phyloP scores from a whole-genome alignment of 2,329 filamentous ascomycete species.

The Fonsecaea nubica region DNA sequence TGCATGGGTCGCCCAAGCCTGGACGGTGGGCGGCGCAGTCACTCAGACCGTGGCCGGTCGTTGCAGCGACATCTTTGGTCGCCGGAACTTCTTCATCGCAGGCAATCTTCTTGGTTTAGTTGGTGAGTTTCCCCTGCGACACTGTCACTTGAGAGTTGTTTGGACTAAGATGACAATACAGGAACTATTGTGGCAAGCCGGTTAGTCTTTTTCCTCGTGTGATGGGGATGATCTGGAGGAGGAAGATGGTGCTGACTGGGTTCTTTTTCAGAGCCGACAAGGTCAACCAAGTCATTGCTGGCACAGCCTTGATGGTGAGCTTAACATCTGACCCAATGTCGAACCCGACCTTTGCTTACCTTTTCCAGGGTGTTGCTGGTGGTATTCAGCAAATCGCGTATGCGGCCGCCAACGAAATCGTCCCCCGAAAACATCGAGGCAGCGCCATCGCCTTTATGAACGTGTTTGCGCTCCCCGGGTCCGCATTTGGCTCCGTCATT shows the following conservation, averaged over 20 bases:
- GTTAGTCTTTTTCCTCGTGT: too few species aligned
- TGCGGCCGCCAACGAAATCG: conserved; percentile 4
- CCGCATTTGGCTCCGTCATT: conserved; percentile 13
- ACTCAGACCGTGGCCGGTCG: conserved; percentile 13
- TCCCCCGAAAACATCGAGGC: conserved; percentile 5
- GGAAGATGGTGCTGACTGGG: too few species aligned
- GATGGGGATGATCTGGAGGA: too few species aligned
- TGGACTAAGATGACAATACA: too few species aligned
- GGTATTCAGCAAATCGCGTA: conserved; percentile 5
- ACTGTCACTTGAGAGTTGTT: not conserved
- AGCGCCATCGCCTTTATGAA: not conserved
- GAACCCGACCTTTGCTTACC: too few species aligned
- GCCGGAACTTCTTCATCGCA: conserved; percentile 18
- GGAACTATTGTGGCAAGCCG: too few species aligned
- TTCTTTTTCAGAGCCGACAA: too few species aligned
- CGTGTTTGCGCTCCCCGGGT: conserved; percentile 3
- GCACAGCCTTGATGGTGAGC: too few species aligned
- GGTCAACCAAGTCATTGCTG: too few species aligned
- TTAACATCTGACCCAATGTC: not conserved
- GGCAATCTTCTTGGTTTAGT: conserved; percentile 15
- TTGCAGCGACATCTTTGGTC: conserved; percentile 22
- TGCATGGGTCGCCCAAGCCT: conserved; percentile 22
- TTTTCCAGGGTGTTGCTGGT: not conserved
- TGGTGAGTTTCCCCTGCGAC: conserved; percentile 1
- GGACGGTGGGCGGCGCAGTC: conserved; percentile 10